Base-by-base conservation (phyloP, 1,284 basidiomycete species). In the Lignosus rhinocerotis region DNA sequence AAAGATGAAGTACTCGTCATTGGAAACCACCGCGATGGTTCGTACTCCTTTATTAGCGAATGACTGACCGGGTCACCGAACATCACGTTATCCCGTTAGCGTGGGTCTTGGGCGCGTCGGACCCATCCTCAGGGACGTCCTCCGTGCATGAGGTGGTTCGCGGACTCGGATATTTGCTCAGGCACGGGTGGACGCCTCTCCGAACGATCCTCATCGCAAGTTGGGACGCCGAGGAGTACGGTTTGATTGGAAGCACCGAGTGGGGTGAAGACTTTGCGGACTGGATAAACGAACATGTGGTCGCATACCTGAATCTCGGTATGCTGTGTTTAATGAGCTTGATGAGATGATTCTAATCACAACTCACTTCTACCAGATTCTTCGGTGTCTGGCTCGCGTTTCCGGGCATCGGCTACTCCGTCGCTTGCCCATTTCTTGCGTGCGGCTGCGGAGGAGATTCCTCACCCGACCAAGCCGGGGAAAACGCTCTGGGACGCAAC, bases 181-280 rank as follows among this genome's bases (percentile, higher is more conserved):
- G 76, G 61, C 76, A 76, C 10, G 94, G 93, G 16, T 98, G 95
- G 95, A 92, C 85, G 65, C 96, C 95, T 9, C 76, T 94, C 34
- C 79, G 95, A 60, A 95, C 92, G 6, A 87, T 96, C 65, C 73
- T 96, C 16, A 80, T 97, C 52, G 93, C 92, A 3, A 90, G 86
- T 63, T 96, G 93, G 94, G 93, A 96, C 71, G 95, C 86, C 0
- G 95, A 97, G 75, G 95, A 94, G 83, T 92, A 93, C 60, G 93
- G 93, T 25, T 79, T 96, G 39, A 78, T 96, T 43, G 94, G 94
- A 16, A 88, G 87, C 66, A 94, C 91, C 7, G 93, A 96, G 72
- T 94, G 87, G 80, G 90, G 87, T 17, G 94, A 96, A 74, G 93
- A 96, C 70, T 96, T 94, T 68, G 78, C 86, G 2, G 78, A 85